These are phyloP conservation scores for Hortaea werneckii DNA, from an alignment of 2,329 filamentous ascomycete genomes.

Conservation along the genomic window DNA sequence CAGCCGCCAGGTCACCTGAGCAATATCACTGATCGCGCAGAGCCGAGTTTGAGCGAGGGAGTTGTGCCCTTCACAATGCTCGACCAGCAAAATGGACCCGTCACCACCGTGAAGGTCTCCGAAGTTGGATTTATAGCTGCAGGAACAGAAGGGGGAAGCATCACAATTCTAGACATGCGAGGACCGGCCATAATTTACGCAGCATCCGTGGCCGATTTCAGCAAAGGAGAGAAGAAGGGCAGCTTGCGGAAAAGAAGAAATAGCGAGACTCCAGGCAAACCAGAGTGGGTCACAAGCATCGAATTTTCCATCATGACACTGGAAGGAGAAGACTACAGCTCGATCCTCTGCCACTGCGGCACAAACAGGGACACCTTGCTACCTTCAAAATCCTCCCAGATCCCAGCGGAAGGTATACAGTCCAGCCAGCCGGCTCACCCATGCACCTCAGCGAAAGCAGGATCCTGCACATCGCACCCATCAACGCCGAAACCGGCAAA, in stretches of 20 bases:
- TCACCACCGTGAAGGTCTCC: slow-evolving; percentile 73
- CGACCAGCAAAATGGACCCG: slow-evolving; percentile 70
- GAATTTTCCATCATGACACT: slow-evolving; percentile 91
- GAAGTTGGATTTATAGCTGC: slow-evolving; percentile 86
- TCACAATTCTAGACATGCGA: slow-evolving; percentile 78
- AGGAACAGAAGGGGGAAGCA: slow-evolving; percentile 70
- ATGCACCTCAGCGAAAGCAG: slow-evolving; percentile 50
- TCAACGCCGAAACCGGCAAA: slow-evolving; percentile 67
- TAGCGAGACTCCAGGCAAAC: slow-evolving; percentile 34
- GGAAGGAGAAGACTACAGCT: slow-evolving; percentile 90
- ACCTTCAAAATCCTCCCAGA: slow-evolving; percentile 86
- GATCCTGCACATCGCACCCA: slow-evolving; percentile 67
- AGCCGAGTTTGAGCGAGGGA: slow-evolving; percentile 66
- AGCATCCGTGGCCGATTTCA: slow-evolving; percentile 60
- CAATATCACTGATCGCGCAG: slow-evolving; percentile 62
- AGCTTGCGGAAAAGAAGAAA: slow-evolving; percentile 52
- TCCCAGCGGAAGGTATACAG: slow-evolving; percentile 57
- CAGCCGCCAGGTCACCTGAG: slow-evolving; percentile 46
- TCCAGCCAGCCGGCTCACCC: slow-evolving; percentile 55
- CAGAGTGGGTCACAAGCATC: slow-evolving; percentile 69
- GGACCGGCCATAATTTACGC: slow-evolving; percentile 78
- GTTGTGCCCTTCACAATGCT: slow-evolving; percentile 71
- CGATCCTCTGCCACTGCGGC: slow-evolving; percentile 83
- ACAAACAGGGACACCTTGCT: slow-evolving; percentile 74
- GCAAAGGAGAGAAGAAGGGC: slow-evolving; percentile 63